These are phyloP conservation scores for Cymbidium sinense DNA, from an alignment of 106 monocot genomes.

Conservation along the genomic window DNA sequence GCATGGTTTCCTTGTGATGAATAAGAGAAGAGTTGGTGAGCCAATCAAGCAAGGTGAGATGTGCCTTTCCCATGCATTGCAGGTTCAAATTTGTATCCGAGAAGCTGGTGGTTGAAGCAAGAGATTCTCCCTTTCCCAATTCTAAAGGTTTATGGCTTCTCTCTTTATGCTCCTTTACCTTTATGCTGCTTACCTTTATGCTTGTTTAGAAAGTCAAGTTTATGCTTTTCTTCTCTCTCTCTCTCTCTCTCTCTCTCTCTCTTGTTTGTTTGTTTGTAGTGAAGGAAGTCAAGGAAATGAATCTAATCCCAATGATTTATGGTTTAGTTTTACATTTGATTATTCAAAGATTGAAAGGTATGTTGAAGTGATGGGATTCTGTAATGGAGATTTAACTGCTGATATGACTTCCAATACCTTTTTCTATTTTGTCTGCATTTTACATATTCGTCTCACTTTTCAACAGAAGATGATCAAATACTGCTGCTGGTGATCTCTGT, in stretches of 20 bases:
- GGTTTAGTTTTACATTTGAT: too few relatives aligned
- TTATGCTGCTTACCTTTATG: slow-evolving; percentile 1
- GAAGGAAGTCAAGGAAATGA: too few relatives aligned
- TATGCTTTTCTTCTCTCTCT: neutral
- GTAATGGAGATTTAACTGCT: neutral
- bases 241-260: neutral
- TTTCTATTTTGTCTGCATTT: too few relatives aligned
- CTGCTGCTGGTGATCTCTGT: neutral
- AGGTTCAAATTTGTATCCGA: neutral
- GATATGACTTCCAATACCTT: neutral
- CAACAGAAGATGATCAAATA: neutral
- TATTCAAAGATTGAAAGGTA: too few relatives aligned
- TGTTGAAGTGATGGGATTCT: neutral
- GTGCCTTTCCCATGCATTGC: neutral
- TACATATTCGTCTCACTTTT: neutral
- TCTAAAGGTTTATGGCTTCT: neutral
- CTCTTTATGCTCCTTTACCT: neutral
- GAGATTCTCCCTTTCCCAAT: slow-evolving; percentile 6
- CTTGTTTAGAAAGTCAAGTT: slow-evolving; percentile 1
- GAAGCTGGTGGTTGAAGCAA: slow-evolving; percentile 5
- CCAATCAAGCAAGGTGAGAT: neutral
- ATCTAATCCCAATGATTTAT: too few relatives aligned
- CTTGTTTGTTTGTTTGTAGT: neutral
- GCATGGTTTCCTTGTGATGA: neutral
- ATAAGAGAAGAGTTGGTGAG: neutral